phyloP scores from a whole-genome alignment of 1,284 basidiomycete species.

The Serendipita sp. region DNA sequence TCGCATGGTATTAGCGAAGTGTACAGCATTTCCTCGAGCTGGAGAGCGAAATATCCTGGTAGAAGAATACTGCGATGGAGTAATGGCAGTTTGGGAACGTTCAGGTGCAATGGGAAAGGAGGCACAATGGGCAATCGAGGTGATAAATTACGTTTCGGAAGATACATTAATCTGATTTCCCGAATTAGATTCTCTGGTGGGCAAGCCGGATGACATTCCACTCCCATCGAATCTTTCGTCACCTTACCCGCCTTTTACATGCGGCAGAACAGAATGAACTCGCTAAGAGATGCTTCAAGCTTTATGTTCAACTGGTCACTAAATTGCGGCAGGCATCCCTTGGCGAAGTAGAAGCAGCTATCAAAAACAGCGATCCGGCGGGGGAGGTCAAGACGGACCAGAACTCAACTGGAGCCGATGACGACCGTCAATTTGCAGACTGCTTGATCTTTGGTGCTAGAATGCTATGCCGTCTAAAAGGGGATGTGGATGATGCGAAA shows the following conservation, averaged over 20 bases:
- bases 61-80: conserved; percentile 71
- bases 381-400: conserved; percentile 11
- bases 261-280: conserved; percentile 49
- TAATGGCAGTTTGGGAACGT: conserved; percentile 69
- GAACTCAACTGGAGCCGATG: conserved; percentile 25
- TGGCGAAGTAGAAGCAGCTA: conserved; percentile 24
- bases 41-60: conserved; percentile 70
- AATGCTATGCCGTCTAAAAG: conserved; percentile 46
- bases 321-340: conserved; percentile 55
- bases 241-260: conserved; percentile 62
- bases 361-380: conserved; percentile 17
- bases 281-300: conserved; percentile 58
- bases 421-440: conserved; percentile 53
- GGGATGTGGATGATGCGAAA: conserved; percentile 27
- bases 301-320: conserved; percentile 75
- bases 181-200: conserved; percentile 69
- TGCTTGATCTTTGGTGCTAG: conserved; percentile 58
- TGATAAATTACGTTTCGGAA: conserved; percentile 23
- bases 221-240: conserved; percentile 67
- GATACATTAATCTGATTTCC: conserved; percentile 4
- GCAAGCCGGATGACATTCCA: conserved; percentile 84
- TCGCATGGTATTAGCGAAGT: conserved; percentile 45
- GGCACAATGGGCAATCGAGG: conserved; percentile 60
- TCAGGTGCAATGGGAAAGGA: conserved; percentile 44
- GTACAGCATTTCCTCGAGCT: conserved; percentile 70